Conservation (phyloP, 1,139 yeast species). For the Scheffersomyces lignicola region DNA sequence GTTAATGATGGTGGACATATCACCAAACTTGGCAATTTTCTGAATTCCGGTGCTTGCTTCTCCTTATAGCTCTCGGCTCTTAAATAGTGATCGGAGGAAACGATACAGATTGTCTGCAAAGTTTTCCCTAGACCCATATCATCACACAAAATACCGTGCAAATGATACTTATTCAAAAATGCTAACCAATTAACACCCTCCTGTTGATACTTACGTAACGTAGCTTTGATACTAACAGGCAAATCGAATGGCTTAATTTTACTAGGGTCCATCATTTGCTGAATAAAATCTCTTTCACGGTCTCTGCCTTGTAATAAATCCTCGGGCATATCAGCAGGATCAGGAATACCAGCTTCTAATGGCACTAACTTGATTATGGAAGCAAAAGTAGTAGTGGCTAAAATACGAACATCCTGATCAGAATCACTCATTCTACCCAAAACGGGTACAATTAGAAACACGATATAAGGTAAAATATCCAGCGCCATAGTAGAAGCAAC, state of each 20-base stretch:
- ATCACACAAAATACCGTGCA: constrained; percentile 96
- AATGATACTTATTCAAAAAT: constrained; percentile 87
- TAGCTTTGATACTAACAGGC: constrained; percentile 91
- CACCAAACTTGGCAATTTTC: constrained; percentile 80
- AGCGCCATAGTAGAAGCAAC: constrained; percentile 84
- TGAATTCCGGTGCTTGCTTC: constrained; percentile 64
- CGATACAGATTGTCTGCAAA: constrained; percentile 93
- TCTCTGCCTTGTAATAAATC: constrained; percentile 87
- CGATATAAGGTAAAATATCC: constrained; percentile 88
- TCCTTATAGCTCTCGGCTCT: constrained; percentile 68
- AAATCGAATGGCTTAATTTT: constrained; percentile 84
- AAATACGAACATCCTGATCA: constrained; percentile 79
- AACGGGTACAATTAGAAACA: constrained; percentile 92
- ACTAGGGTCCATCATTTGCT: constrained; percentile 98
- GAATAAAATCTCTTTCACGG: constrained; percentile 89
- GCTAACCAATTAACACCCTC: constrained; percentile 99
- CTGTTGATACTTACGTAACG: constrained; percentile 92
- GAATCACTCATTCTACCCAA: constrained; percentile 98
- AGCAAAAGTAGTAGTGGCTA: constrained; percentile 96
- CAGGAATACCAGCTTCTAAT: constrained; percentile 95
- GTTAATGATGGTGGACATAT: constrained; percentile 97
- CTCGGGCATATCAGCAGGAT: constrained; percentile 89
- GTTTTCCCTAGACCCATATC: constrained; percentile 99
- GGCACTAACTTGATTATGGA: constrained; percentile 94
- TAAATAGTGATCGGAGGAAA: constrained; percentile 91